Evolutionary conservation across 352 stramenopile genomes (phyloP), one percentile per base, ranked within the genome.

Genomic region (Pythium periplocum): DNA sequence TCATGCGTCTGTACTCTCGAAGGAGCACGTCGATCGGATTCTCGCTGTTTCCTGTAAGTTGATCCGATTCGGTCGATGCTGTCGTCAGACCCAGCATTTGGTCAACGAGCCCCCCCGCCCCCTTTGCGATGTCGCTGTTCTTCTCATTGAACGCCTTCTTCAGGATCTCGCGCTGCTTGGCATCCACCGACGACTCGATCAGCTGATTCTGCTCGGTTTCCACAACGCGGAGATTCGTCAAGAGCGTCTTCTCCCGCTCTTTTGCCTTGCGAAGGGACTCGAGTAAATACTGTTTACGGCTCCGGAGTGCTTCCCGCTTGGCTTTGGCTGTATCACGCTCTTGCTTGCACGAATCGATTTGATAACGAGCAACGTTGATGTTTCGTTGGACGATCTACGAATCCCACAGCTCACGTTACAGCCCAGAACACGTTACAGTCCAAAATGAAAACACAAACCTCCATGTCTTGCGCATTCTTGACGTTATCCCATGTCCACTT

Each of bases 401-500:
- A 26, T 26, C 17, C 17, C 17, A 26, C 17, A 26, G 17, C 17
- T 26, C 17, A 26, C 17, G 17, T 26, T 26, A 26, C 17, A 26
- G 17, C 17, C 17, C 17, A 26, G 17, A 26, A 26, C 17, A 26
- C 17, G 17, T 26, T 26, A 26, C 17, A 26, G 17, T 26, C 17
- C 17, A 26, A 26, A 26, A 26, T 26, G 17, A 26, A 26, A 26
- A 26, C 17, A 12, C 51, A 6, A 4, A 76, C 68, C 43, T 69
- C 59, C 59, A 78, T 68, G 8, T 76, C 66, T 45, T 70, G 57
- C 10, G 53, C 65, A 31, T 55, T 74, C 45, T 68, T 69, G 36
- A 81, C 37, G 60, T 81, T 75, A 32, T 45, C 49, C 43, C 59
- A 72, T 17, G 66, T 37, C 71, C 71, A 81, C 43, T 57, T 51